Evolutionary conservation across 2,329 filamentous ascomycete species (phyloP).

Genomic region (Fusarium chaquense): DNA sequence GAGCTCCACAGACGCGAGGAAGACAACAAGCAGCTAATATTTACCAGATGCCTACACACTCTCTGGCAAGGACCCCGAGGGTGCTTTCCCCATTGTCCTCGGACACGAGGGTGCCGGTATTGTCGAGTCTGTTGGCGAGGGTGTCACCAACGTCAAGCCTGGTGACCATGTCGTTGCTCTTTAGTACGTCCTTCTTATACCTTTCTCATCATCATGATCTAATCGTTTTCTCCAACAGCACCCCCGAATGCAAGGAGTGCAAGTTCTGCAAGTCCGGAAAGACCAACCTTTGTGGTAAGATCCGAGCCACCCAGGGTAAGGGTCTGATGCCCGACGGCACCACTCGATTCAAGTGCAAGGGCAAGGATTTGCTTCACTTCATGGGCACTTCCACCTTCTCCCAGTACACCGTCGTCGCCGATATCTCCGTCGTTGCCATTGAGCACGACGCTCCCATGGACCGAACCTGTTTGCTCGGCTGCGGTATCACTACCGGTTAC

Average conservation of each 20-base stretch:
- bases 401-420: constrained; percentile 97
- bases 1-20: background rate
- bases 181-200: constrained; percentile 68
- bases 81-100: constrained; percentile 88
- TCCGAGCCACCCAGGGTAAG: constrained; percentile 93
- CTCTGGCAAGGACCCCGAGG: constrained; percentile 97
- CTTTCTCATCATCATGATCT: background rate
- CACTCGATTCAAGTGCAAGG: constrained; percentile 92
- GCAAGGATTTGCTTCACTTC: constrained; percentile 96
- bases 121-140: constrained; percentile 93
- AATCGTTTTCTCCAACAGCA: constrained; percentile 65
- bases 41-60: constrained; percentile 87
- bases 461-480: constrained; percentile 93
- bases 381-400: constrained; percentile 99
- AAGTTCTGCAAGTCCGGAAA: constrained; percentile 99
- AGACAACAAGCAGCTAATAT: constrained; percentile 24
- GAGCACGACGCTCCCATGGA: constrained; percentile 93
- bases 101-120: constrained; percentile 93
- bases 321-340: constrained; percentile 98
- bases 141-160: constrained; percentile 92
- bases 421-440: constrained; percentile 97
- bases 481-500: constrained; percentile 98
- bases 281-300: constrained; percentile 99
- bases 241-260: constrained; percentile 96
- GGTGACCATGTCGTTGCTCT: constrained; percentile 93